Evolutionary conservation across 108 stramenopile species (phyloP), one percentile per base, ranked within the genome.

Genomic region (Cylindrotheca fusiformis): DNA sequence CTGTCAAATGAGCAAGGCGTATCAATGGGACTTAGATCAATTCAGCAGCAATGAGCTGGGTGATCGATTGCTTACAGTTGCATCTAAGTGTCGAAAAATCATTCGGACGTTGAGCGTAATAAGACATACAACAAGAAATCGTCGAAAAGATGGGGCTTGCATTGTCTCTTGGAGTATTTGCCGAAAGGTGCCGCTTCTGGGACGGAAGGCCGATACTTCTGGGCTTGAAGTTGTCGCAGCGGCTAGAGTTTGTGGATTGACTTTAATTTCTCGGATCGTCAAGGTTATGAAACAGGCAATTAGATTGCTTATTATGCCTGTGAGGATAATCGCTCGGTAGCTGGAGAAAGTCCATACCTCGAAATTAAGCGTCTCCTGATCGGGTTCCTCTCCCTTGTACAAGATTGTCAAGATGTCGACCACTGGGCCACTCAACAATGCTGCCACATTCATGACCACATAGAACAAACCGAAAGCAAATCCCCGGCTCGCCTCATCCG

Each of bases 381-480:
- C 49, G 14, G 6, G 10, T 12, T 57, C 55, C 22, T 46, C 49
- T 19, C 69, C 69, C 32, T 63, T 62, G 48, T 63, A 71, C 60
- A 60, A 54, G 27, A 71, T 84, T 33, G 86, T 90, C 20, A 83
- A 56, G 6, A 73, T 47, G 60, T 93, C 91, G n/a, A 88, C 87
- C 46, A 81, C 58, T 3, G 85, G 82, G 3, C 91, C 86, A 26
- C 75, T 74, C 17, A 88, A 26, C 55, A 93, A 49, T 12, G 87
- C 92, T 0, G 86, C 92, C n/a, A 90, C 49, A 62, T 93, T 93
- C 85, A 93, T 88, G 8, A 88, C 66, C 1, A 87, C 85, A 63
- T 88, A 88, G 60, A 86, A 93, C 33, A 93, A 55, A 14, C 92
- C 92, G 68, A 89, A 93, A 6, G 88, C 88, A 74, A 93, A 93